Percentiles rank a stretch among this genome's conserved stretches.
Evolutionary conservation across 495 filamentous ascomycete genomes (phyloP).

Genomic region (Rhypophila decipiens): DNA sequence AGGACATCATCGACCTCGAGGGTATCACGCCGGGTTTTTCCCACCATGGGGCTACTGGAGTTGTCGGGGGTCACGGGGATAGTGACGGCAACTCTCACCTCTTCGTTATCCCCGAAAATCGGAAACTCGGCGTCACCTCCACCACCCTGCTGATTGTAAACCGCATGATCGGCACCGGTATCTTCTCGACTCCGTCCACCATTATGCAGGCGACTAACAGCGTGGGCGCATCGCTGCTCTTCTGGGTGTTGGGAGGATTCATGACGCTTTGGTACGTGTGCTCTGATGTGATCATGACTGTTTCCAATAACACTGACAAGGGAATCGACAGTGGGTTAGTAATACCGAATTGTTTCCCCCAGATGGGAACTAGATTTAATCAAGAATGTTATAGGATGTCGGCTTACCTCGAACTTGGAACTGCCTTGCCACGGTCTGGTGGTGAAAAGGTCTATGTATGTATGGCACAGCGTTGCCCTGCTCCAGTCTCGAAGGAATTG

Average conservation of each 20-base stretch:
- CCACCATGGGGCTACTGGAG: too few species aligned
- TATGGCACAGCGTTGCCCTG: background rate
- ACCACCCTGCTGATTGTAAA: constrained; percentile 30
- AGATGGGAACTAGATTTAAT: constrained; percentile 3
- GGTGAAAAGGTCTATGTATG: constrained; percentile 32
- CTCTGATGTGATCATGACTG: too few species aligned
- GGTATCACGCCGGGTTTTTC: too few species aligned
- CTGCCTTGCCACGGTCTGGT: constrained; percentile 25
- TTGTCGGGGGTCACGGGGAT: too few species aligned
- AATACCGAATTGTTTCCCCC: background rate
- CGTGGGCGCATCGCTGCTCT: constrained; percentile 21
- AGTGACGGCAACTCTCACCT: too few species aligned
- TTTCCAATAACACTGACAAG: too few species aligned
- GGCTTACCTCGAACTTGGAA: constrained; percentile 30
- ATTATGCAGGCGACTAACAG: constrained; percentile 22
- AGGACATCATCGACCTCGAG: too few species aligned
- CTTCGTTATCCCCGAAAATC: too few species aligned
- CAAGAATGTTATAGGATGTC: constrained; percentile 20
- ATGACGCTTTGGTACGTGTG: constrained; percentile 29
- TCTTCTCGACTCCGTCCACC: constrained; percentile 19
- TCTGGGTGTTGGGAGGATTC: constrained; percentile 28
- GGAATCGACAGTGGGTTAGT: too few species aligned
- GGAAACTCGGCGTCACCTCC: constrained; percentile 28
- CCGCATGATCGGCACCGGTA: constrained; percentile 24
- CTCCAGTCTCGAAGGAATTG: too few species aligned